phyloP scores from a whole-genome alignment of 169 alveolate species.

The Pseudocohnilembus persalinus region DNA sequence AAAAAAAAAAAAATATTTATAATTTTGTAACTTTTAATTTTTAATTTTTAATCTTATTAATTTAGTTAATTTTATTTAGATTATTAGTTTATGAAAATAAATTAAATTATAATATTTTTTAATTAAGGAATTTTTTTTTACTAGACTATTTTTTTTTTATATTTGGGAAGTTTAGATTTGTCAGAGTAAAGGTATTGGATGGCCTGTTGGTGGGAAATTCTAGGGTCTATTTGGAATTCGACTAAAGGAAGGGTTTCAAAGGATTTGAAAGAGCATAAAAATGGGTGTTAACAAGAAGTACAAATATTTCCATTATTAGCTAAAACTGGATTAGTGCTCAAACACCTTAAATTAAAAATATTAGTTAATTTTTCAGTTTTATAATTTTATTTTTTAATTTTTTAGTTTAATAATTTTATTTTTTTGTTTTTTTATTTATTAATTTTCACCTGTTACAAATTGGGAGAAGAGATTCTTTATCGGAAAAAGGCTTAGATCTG shows the following conservation, averaged over 20 bases:
- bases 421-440: too few relatives aligned
- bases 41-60: too few relatives aligned
- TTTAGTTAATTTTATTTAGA: too few relatives aligned
- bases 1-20: not conserved
- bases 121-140: not conserved
- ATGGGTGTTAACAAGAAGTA: conserved; percentile 79
- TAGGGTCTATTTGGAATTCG: conserved; percentile 70
- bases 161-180: conserved; percentile 59
- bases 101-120: not conserved
- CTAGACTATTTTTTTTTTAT: conserved; percentile 20
- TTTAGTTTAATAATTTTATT: too few relatives aligned
- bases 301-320: conserved; percentile 78
- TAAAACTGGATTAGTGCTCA: conserved; percentile 68
- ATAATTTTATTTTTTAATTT: too few relatives aligned
- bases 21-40: not conserved
- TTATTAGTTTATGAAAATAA: too few relatives aligned
- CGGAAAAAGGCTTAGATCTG: conserved; percentile 78
- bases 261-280: conserved; percentile 70
- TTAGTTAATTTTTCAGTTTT: too few relatives aligned
- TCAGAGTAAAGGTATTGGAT: conserved; percentile 68
- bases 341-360: conserved; percentile 40
- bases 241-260: conserved; percentile 85
- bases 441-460: conserved; percentile 76
- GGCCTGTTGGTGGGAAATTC: conserved; percentile 61
- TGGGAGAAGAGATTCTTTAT: conserved; percentile 76